Conservation (phyloP, 2,329 filamentous ascomycete genomes). For the Iodosphaeria phyllophila region DNA sequence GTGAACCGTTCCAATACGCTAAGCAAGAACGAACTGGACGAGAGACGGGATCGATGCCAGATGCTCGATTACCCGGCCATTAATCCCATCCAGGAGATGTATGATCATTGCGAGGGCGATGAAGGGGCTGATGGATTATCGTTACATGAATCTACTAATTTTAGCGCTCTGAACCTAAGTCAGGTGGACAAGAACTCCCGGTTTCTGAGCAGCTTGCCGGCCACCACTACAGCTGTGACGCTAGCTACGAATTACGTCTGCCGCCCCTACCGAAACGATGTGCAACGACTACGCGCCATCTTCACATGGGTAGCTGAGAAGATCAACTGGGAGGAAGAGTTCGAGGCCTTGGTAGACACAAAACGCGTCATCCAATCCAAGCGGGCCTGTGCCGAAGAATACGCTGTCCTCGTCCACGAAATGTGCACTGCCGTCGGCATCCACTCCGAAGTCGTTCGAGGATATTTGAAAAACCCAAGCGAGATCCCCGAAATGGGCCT, state of each 20-base stretch:
- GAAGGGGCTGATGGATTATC: constrained; percentile 74
- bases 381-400: constrained; percentile 74
- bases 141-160: constrained; percentile 68
- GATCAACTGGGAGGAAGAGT: constrained; percentile 88
- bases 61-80: constrained; percentile 86
- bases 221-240: constrained; percentile 62
- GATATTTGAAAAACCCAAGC: constrained; percentile 80
- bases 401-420: constrained; percentile 71
- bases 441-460: constrained; percentile 69
- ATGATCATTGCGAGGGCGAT: constrained; percentile 71
- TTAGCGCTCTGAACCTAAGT: constrained; percentile 57
- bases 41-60: constrained; percentile 75
- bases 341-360: constrained; percentile 69
- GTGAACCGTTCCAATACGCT: constrained; percentile 90
- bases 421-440: constrained; percentile 88
- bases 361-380: constrained; percentile 69
- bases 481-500: constrained; percentile 66
- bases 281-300: constrained; percentile 81
- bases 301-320: constrained; percentile 97
- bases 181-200: constrained; percentile 92
- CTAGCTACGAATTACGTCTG: constrained; percentile 86
- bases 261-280: constrained; percentile 81
- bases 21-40: constrained; percentile 70
- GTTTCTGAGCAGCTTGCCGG: constrained; percentile 69
- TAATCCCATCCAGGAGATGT: constrained; percentile 76